phyloP scores from a whole-genome alignment of 495 filamentous ascomycete genomes.

The Talaromyces liani region DNA sequence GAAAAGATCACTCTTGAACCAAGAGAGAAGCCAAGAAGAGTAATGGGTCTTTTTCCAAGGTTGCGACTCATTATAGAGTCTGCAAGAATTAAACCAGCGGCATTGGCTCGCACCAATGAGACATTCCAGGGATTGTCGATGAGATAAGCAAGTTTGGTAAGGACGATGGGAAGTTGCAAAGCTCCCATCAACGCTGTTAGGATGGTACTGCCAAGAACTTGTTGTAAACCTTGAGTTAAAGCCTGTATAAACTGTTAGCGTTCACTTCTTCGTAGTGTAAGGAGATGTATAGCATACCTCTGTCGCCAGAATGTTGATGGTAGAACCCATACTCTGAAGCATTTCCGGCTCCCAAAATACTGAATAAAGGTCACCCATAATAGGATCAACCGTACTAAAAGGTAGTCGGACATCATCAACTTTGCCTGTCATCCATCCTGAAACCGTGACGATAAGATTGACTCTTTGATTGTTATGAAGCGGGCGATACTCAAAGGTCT shows the following conservation, averaged over 20 bases:
- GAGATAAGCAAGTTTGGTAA: conserved; percentile 91
- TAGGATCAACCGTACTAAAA: conserved; percentile 89
- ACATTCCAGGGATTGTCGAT: conserved; percentile 99
- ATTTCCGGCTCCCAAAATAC: conserved; percentile 98
- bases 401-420: conserved; percentile 93
- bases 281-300: conserved; percentile 53
- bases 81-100: conserved; percentile 87
- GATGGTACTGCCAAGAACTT: conserved; percentile 87
- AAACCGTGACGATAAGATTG: conserved; percentile 91
- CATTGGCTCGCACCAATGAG: conserved; percentile 79
- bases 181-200: conserved; percentile 85
- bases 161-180: conserved; percentile 82
- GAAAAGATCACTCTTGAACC: conserved; percentile 90
- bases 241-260: conserved; percentile 45
- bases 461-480: conserved; percentile 96
- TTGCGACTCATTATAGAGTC: conserved; percentile 92
- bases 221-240: conserved; percentile 90
- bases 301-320: conserved; percentile 95
- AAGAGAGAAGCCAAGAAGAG: conserved; percentile 93
- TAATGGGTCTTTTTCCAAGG: conserved; percentile 83
- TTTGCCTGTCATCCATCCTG: conserved; percentile 98
- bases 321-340: conserved; percentile 93
- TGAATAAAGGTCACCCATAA: conserved; percentile 98
- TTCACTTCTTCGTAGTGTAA: conserved; percentile 8
- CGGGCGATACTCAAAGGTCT: conserved; percentile 93